Evolutionary conservation across 495 filamentous ascomycete species (phyloP), one percentile per base, ranked within the genome.

Genomic region (Penicillium cosmopolitanum): DNA sequence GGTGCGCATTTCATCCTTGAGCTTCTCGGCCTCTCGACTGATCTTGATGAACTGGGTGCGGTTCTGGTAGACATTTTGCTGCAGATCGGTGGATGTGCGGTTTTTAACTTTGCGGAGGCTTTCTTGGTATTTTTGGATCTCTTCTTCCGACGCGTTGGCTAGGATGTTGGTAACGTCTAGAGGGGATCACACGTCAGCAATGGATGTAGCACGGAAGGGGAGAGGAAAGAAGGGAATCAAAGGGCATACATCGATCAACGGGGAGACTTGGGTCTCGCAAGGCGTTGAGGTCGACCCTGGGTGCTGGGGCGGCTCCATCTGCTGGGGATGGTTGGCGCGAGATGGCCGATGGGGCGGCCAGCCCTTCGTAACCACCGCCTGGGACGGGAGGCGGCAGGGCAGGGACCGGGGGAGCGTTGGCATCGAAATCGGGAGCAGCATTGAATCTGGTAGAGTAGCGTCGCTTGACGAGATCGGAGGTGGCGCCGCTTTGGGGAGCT

Each of bases 31-130:
- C 74, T 99, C 96, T 76, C 97, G 95, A 72, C 92, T 96, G 73
- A 99, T 98, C 66, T 96, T 94, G 80, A 99, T 96, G 74, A 99
- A 99, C 66, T 98, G 94, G 0, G 93, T 96, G 47, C 95, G 87
- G 73, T 99, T 99, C 68, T 97, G 93, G 73, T 94, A 97, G 34
- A 99, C 92, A 78, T 92, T 99, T 66, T 96, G 90, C 67, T 98
- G 96, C 10, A 99, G 81, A 66, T 98, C 92, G 33, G 86, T 86
- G 3, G 93, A 92, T 1, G 92, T 93, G 36, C 91, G 85, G 61
- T 86, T 87, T 67, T 93, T 92, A 50, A 94, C 80, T 66, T 91
- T 91, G 60, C 85, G 84, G 35, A 99, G 78, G 11, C 83, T 84
- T 43, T 78, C 68, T 65, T 96, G 90, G 71, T 88, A 99, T 40